Conservation (phyloP, 2,329 filamentous ascomycete species). For the Fusarium sp. region DNA sequence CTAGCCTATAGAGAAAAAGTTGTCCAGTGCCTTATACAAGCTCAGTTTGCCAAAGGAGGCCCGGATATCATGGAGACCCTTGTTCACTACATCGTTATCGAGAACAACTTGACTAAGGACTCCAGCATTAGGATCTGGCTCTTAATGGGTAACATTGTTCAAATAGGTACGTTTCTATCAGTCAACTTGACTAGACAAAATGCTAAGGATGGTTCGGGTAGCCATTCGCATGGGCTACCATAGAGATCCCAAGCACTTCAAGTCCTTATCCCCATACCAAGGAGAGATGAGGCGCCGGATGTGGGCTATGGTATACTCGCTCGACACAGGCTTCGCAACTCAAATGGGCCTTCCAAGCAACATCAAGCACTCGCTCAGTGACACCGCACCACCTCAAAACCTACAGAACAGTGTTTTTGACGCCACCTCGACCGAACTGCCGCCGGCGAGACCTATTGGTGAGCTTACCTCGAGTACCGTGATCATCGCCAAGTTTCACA, state of each 20-base stretch:
- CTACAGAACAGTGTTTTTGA: background rate
- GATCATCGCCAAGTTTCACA: background rate
- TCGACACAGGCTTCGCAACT: background rate
- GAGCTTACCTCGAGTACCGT: background rate
- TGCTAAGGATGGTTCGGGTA: background rate
- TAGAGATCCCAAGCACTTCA: background rate
- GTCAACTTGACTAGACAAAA: too few relatives aligned
- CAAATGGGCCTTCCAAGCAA: background rate
- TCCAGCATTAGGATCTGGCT: background rate
- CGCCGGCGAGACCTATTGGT: background rate
- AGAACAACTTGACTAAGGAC: background rate
- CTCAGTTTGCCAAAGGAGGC: background rate
- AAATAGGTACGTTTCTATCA: background rate
- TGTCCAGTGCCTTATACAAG: background rate
- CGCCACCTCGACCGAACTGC: background rate
- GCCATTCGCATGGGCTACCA: background rate
- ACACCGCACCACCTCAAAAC: background rate
- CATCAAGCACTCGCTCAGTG: background rate
- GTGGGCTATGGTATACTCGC: background rate
- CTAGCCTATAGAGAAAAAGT: background rate
- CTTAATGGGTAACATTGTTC: background rate
- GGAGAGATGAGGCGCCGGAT: background rate
- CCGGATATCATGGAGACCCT: background rate
- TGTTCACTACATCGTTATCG: background rate
- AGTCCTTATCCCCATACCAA: background rate